phyloP scores from a whole-genome alignment of 805 yeast species.

The Grigorovia jiainica region DNA sequence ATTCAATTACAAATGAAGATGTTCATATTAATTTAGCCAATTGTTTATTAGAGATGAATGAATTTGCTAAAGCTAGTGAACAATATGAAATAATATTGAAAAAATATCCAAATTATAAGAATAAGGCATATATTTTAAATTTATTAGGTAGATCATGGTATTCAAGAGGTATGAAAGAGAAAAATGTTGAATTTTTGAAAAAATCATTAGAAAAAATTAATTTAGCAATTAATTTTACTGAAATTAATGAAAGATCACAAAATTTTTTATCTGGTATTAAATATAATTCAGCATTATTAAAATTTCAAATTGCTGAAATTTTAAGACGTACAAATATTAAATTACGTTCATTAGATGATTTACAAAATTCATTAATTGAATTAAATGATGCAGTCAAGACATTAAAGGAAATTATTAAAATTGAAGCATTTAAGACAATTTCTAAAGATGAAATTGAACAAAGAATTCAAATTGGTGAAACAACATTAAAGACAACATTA shows the following conservation, averaged over 20 bases:
- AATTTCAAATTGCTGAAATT: constrained; percentile 80
- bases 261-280: constrained; percentile 39
- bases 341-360: constrained; percentile 53
- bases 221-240: constrained; percentile 36
- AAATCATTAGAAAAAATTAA: constrained; percentile 55
- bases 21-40: constrained; percentile 83
- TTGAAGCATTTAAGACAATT: constrained; percentile 52
- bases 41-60: constrained; percentile 72
- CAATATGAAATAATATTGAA: constrained; percentile 72
- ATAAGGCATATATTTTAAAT: constrained; percentile 58
- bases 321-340: constrained; percentile 51
- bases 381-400: constrained; percentile 52
- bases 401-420: constrained; percentile 49
- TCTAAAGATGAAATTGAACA: constrained; percentile 72
- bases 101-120: constrained; percentile 47
- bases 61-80: constrained; percentile 80
- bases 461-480: constrained; percentile 77
- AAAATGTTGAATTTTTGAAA: constrained; percentile 47
- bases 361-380: constrained; percentile 46
- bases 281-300: constrained; percentile 76
- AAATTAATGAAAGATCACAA: constrained; percentile 24
- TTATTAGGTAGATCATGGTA: constrained; percentile 86
- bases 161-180: constrained; percentile 61
- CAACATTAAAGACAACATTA: constrained; percentile 63
- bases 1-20: constrained; percentile 75